Base-by-base conservation (phyloP, 2,329 filamentous ascomycete species). In the Malbranchea zuffiana region DNA sequence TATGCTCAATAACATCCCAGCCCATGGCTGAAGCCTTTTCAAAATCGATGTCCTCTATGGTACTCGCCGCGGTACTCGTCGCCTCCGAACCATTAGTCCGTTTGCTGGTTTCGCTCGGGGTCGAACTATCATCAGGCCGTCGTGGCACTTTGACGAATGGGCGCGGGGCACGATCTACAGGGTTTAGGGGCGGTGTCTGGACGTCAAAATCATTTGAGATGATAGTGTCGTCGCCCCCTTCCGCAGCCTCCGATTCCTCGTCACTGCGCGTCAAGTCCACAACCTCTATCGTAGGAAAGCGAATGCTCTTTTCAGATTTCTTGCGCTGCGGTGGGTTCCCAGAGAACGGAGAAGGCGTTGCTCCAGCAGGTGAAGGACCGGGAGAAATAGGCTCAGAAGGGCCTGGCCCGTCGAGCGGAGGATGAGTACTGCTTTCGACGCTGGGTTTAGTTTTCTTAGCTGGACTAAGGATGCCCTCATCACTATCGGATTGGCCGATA, bases 141-240 rank as follows among this genome's bases (percentile, higher is more conserved):
- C n/a, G 16, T n/a, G n/a, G n/a, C n/a, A n/a, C n/a, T n/a, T n/a
- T n/a, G n/a, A n/a, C n/a, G n/a, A n/a, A n/a, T n/a, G n/a, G n/a
- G n/a, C 12, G 17, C 5, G 23, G 25, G 15, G 18, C 32, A 15
- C 8, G 21, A 13, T 39, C 39, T 2, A 47, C 39, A 3, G 55
- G 50, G 43, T 61, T 59, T 5, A 62, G 37, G 18, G 56, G 54
- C 5, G 59, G 59, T 0, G 60, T 63, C 16, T 50, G 47, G 5
- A 62, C 53, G 15, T 44, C 47, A 4, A 55, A 48, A 8, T 50
- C 49, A 17, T 49, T 25, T 13, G 16, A 20, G 17, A 40, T 37
- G 4, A 43, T 29, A 12, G n/a, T 20, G 10, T n/a, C 32, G 23
- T 8, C n/a, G 30, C 30, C 19, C 26, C 11, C 15, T 24, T 11